Base-by-base conservation (phyloP, 768 basidiomycete species). In the Trametes maxima region DNA sequence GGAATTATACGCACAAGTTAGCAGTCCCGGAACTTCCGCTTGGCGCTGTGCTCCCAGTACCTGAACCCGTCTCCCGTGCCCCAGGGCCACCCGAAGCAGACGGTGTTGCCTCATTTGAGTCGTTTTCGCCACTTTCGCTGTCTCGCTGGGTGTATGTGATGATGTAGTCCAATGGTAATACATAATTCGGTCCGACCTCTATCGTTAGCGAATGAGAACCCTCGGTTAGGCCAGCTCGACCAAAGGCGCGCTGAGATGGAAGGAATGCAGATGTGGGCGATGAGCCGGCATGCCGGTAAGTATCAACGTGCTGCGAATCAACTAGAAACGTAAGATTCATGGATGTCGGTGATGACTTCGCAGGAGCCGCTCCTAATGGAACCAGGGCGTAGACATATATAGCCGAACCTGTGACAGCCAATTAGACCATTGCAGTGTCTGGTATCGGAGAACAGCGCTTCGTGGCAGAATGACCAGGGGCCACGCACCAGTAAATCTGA, bases 141-240 rank as follows among this genome's bases (percentile, higher is more conserved):
- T 53, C 45, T 7, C 57, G 65, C 24, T 68, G 60, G 22, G 70
- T 80, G 59, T 80, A 80, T 7, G 80, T 65, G 28, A 81, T 65
- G 28, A 82, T 69, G 61, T 79, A 79, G 68, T 84, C 81, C 50
- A 85, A 79, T 2, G 82, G 61, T 60, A 85, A 80, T 5, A 77
- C 75, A 13, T 81, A 82, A 53, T 76, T 76, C 24, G 74, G 73
- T 14, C 74, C 79, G 58, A 85, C 70, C 50, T 73, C 74, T 37
- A 84, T 70, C n/a, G 71, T 67, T 17, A 86, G 68, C 49, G 74
- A 59, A 67, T 85, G 84, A 2, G 72, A 70, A 2, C 65, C 73
- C 19, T 79, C 73, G n/a, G 71, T 13, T 14, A 85, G 68, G 17
- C 67, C 72, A 25, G 57, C 45, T 39, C 69, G 68, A 28, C 74